These are phyloP conservation scores for Penicillium diatomitis DNA, from an alignment of 495 filamentous ascomycete genomes.

Conservation along the genomic window DNA sequence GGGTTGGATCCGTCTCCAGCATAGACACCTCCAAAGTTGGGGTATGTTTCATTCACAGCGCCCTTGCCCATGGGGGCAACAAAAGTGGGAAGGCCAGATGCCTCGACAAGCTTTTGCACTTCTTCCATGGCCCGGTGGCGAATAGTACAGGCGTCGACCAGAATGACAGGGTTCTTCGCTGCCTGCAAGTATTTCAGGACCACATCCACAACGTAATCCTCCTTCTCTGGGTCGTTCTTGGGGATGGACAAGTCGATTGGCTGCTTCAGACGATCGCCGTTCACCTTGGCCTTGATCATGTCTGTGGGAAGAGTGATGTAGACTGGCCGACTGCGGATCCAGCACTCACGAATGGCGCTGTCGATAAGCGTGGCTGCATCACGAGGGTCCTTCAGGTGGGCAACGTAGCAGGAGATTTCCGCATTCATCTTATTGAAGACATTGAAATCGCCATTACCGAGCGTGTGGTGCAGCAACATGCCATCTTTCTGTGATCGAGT, in stretches of 20 bases:
- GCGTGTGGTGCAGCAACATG: constrained; percentile 80
- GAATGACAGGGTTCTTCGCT: constrained; percentile 68
- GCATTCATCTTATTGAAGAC: constrained; percentile 75
- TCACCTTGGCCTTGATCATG: constrained; percentile 70
- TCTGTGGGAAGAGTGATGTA: constrained; percentile 85
- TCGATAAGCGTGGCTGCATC: constrained; percentile 72
- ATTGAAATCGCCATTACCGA: constrained; percentile 83
- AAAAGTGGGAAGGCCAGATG: constrained; percentile 70
- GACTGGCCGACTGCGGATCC: constrained; percentile 61
- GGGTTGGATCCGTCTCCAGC: constrained; percentile 68
- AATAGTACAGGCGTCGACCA: constrained; percentile 88
- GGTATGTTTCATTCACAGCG: constrained; percentile 67
- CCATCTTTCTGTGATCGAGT: constrained; percentile 42
- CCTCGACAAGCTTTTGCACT: constrained; percentile 66
- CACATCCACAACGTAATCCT: constrained; percentile 76
- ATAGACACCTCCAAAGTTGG: constrained; percentile 79
- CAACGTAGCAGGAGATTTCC: constrained; percentile 59
- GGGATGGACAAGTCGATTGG: constrained; percentile 59
- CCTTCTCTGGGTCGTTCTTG: constrained; percentile 59
- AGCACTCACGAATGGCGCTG: constrained; percentile 70
- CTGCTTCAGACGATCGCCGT: constrained; percentile 58
- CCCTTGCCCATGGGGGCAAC: constrained; percentile 91
- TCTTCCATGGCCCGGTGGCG: constrained; percentile 70
- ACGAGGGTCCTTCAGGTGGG: constrained; percentile 56
- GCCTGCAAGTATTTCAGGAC: constrained; percentile 67